Percentiles rank a stretch among this genome's conserved stretches.
phyloP scores from a whole-genome alignment of 768 basidiomycete species.

The Rhodotorula kratochvilovae region DNA sequence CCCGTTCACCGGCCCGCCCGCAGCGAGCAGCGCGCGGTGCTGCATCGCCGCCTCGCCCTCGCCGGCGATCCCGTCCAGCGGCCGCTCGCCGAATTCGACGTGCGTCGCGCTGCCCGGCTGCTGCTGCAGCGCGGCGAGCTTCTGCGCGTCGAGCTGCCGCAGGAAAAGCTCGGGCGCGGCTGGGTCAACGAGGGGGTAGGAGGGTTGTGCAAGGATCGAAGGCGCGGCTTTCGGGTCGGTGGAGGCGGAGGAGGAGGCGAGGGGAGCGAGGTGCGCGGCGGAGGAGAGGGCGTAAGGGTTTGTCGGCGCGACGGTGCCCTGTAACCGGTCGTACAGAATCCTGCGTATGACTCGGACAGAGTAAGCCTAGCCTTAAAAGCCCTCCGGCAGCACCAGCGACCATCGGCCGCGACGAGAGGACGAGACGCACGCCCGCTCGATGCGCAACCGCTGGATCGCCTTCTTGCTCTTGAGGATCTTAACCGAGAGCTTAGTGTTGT shows the following conservation, averaged over 20 bases:
- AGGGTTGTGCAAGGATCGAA: constrained; percentile 20
- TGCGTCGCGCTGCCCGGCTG: background rate
- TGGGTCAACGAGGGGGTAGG: constrained; percentile 28
- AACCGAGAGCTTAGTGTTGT: constrained; percentile 38
- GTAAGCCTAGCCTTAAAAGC: too few species aligned
- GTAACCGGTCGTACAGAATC: constrained; percentile 37
- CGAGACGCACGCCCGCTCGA: constrained; percentile 33
- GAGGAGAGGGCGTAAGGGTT: constrained; percentile 38
- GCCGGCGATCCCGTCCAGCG: constrained; percentile 16
- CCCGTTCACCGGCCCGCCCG: constrained; percentile 8
- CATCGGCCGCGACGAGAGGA: too few species aligned
- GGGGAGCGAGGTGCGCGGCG: constrained; percentile 20
- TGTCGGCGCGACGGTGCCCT: constrained; percentile 22
- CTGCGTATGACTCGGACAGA: too few species aligned
- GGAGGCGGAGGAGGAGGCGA: constrained; percentile 24
- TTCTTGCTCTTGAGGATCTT: constrained; percentile 39
- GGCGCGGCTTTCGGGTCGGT: constrained; percentile 14
- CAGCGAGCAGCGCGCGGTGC: constrained; percentile 4
- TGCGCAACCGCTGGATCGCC: constrained; percentile 36
- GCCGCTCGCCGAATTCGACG: constrained; percentile 12
- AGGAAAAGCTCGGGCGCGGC: constrained; percentile 20
- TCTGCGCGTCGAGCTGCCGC: constrained; percentile 33
- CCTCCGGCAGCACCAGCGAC: too few species aligned
- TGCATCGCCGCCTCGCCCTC: constrained; percentile 1
- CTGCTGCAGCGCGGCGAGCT: constrained; percentile 29